Evolutionary conservation across 768 basidiomycete species (phyloP).

Genomic region (Amanita exitialis): DNA sequence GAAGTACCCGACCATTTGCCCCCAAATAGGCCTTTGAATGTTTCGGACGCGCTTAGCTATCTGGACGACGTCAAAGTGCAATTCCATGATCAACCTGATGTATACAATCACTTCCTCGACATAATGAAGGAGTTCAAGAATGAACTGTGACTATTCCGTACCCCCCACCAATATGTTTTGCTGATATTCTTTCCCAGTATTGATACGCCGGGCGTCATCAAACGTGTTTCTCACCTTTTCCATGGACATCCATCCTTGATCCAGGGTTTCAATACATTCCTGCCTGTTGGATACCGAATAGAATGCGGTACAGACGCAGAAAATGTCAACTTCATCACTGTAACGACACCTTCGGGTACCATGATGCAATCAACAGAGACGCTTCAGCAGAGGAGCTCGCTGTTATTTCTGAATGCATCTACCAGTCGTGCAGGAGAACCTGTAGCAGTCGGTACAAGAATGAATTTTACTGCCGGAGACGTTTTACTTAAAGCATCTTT

Average conservation of each 20-base stretch:
- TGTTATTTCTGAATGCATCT: constrained; percentile 26
- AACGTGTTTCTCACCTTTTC: constrained; percentile 89
- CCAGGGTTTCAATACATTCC: constrained; percentile 97
- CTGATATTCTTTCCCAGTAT: constrained; percentile 44
- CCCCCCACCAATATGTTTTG: not conserved
- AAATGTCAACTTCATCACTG: constrained; percentile 60
- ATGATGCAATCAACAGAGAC: constrained; percentile 48
- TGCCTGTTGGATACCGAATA: constrained; percentile 91
- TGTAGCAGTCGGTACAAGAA: constrained; percentile 6
- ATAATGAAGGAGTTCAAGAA: constrained; percentile 99
- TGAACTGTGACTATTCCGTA: constrained; percentile 51
- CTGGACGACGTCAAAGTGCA: constrained; percentile 89
- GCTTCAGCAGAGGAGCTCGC: constrained; percentile 24
- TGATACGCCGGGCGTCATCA: constrained; percentile 96
- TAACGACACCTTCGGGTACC: constrained; percentile 66
- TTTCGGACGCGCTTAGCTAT: constrained; percentile 88
- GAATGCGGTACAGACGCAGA: constrained; percentile 62
- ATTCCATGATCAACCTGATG: constrained; percentile 88
- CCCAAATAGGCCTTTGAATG: constrained; percentile 67
- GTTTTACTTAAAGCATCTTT: not conserved
- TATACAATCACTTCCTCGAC: constrained; percentile 90
- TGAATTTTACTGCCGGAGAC: not conserved
- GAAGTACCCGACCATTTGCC: not conserved
- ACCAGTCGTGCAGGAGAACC: constrained; percentile 2
- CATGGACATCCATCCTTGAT: constrained; percentile 84